Percentiles rank a stretch among this genome's conserved stretches.
Evolutionary conservation across 2,329 filamentous ascomycete genomes (phyloP).

Genomic region (Pseudogymnoascus sp.): DNA sequence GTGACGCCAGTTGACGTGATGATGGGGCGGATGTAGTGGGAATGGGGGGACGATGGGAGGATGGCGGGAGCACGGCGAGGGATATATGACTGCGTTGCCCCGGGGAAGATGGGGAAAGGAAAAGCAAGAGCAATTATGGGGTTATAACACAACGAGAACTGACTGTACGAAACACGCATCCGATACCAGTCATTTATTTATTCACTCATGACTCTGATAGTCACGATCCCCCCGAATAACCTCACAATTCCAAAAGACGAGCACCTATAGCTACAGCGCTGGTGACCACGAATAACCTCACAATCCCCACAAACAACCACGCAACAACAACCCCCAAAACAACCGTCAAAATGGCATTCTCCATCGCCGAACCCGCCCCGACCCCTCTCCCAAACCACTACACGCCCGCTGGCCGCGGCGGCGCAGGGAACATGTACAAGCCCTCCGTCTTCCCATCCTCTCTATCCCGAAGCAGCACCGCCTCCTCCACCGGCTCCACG

Average conservation of each 20-base stretch:
- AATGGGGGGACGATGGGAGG: background rate
- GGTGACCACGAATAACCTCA: background rate
- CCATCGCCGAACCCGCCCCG: constrained; percentile 26
- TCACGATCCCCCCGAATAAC: background rate
- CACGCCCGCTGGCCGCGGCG: constrained; percentile 25
- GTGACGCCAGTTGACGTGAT: constrained; percentile 2
- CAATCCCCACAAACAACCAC: background rate
- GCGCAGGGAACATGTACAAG: constrained; percentile 27
- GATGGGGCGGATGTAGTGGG: background rate
- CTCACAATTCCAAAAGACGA: background rate
- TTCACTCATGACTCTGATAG: background rate
- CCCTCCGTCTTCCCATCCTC: constrained; percentile 9
- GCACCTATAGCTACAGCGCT: background rate
- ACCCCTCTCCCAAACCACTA: constrained; percentile 18
- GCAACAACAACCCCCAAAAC: background rate
- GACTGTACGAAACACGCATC: background rate
- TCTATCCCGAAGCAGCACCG: constrained; percentile 6
- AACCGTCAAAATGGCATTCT: background rate
- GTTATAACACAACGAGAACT: background rate
- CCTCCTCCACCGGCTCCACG: constrained; percentile 22
- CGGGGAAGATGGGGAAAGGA: background rate
- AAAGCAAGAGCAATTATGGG: constrained; percentile 1
- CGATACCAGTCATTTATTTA: background rate
- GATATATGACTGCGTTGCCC: background rate
- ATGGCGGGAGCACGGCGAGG: background rate